Base-by-base conservation (phyloP, 1,139 yeast species). In the Hyphopichia burtonii region DNA sequence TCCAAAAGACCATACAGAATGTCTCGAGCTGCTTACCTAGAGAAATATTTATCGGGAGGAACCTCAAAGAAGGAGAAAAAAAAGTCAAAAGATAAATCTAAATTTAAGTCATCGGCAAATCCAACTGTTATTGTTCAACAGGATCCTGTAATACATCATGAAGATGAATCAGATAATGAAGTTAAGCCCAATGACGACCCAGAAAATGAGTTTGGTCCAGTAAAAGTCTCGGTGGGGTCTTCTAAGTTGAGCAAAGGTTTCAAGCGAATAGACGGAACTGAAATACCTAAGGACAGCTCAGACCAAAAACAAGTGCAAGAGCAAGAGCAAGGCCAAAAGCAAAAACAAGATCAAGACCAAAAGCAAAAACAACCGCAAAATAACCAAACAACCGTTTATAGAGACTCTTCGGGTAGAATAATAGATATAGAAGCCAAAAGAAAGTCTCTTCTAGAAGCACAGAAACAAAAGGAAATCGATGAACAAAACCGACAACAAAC, bases 401-500 rank as follows among this genome's bases (percentile, higher is more conserved):
- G 78, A 58, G 78, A 73, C 46, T 52, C 61, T 14, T 55, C 65
- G 4, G 78, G 78, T 9, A 52, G 64, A 37, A 58, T 69, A 14
- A 52, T 73, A 2, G 71, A 73, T 50, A 56, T 72, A 10, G 58
- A 63, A 1, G 49, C 49, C 12, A 54, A 53, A 34, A 46, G 63
- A 34, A 49, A 45, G 16, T 53, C 58, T 39, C 40, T 63, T 9
- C 52, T 52, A 38, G 47, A 46, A 4, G 44, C 46, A 11, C 79
- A 73, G 8, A 74, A 70, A 33, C 63, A 65, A 40, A 64, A 68
- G 49, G 80, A 78, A 43, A 18, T 27, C 3, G 38, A 34, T 27
- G 41, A 40, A 34, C 45, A 30, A 12, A 18, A 9, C 31, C 44
- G 9, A 36, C 47, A n/a, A 36, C 34, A 20, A 38, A 36, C 34